Evolutionary conservation across 2,329 filamentous ascomycete species (phyloP).

Genomic region (Hirsutella rhossiliensis): DNA sequence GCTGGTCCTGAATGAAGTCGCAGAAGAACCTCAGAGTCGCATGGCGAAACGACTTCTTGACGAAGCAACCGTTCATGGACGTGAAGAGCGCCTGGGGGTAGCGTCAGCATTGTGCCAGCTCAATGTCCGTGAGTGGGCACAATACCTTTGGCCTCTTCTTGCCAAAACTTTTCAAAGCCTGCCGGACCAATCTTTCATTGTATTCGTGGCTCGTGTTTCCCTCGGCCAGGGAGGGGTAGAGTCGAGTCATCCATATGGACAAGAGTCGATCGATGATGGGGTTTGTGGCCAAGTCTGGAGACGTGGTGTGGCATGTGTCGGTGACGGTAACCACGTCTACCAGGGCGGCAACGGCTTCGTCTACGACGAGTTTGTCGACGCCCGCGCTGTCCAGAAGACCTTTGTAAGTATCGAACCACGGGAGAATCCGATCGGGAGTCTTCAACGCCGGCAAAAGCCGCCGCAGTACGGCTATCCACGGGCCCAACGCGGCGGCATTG

Average conservation of each 20-base stretch:
- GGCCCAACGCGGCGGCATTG: conserved; percentile 41
- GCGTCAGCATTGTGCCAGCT: neutral
- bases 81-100: conserved; percentile 48
- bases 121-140: neutral
- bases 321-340: conserved; percentile 53
- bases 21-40: conserved; percentile 55
- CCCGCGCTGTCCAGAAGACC: conserved; percentile 33
- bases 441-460: conserved; percentile 52
- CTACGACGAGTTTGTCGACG: conserved; percentile 49
- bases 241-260: conserved; percentile 42
- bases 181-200: conserved; percentile 37
- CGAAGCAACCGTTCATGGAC: conserved; percentile 52
- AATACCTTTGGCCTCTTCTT: conserved; percentile 51
- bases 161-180: conserved; percentile 47
- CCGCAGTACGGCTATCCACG: conserved; percentile 58
- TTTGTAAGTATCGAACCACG: conserved; percentile 55
- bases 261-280: conserved; percentile 46
- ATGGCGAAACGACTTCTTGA: conserved; percentile 50
- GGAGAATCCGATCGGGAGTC: conserved; percentile 47
- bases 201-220: conserved; percentile 25
- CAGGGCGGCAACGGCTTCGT: conserved; percentile 52
- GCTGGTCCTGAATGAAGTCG: conserved; percentile 62
- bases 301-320: conserved; percentile 36
- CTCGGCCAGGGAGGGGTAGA: conserved; percentile 23
- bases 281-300: conserved; percentile 28